Evolutionary conservation across 202 grass and related monocot species (phyloP), one percentile per base, ranked within the genome.

Genomic region (Bolboschoenoplectus hybrid): DNA sequence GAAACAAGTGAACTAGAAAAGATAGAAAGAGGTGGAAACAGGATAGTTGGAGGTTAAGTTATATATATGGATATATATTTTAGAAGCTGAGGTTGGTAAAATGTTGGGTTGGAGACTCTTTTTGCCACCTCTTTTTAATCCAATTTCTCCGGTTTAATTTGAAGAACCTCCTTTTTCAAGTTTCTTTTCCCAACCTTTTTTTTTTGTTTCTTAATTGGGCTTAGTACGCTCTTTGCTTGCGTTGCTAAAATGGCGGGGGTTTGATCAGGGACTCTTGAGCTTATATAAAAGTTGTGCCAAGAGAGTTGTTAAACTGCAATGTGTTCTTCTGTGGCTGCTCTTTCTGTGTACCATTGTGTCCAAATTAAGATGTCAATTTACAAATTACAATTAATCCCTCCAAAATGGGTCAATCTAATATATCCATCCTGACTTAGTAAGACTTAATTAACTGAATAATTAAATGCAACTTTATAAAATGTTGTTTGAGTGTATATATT

Each of bases 1-100:
- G 46, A 86, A 69, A 79, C 71, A 78, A 86, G 85, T 86, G 74
- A 86, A 86, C 85, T n/a, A 86, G 2, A 43, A 81, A 86, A 56
- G 20, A 51, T 78, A 66, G 85, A 32, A 53, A 56, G 75, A 67
- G 43, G 58, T 86, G 85, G 53, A 76, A 86, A 68, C 19, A 86
- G 36, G 56, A 81, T 80, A 43, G 85, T 81, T 86, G 85, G 57
- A 81, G 43, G 74, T 77, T 80, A 58, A 80, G 72, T 86, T 63
- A 53, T 80, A 80, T 80, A 55, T 53, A 80, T 60, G 38, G 6
- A 80, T 80, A 55, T 53, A 80, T 60, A 55, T 14, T 55, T 77
- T 53, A 77, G 74, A 56, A 56, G 74, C 32, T 39, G 56, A 58
- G 47, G 85, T 86, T 86, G 85, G 85, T 86, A 66, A 65, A 67